Evolutionary conservation across 108 stramenopile genomes (phyloP).

Genomic region (Discostella stelligeroides): DNA sequence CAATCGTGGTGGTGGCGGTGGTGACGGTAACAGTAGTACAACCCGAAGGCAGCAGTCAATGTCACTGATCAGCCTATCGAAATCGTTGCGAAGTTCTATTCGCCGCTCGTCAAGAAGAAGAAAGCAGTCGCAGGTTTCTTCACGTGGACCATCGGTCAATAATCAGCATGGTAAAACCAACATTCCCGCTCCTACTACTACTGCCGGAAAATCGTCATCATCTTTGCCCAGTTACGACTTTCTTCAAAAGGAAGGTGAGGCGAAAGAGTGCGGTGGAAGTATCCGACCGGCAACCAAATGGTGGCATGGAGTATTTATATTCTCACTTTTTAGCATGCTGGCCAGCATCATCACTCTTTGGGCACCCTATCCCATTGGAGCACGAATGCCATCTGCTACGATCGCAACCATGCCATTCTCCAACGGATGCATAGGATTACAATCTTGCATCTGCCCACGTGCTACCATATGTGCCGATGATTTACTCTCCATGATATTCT

Average conservation of each 20-base stretch:
- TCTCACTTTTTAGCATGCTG: conserved; percentile 10
- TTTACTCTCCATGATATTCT: conserved; percentile 25
- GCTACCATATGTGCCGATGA: conserved; percentile 30
- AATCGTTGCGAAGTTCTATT: too few species aligned
- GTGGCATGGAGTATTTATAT: conserved; percentile 29
- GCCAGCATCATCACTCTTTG: conserved; percentile 19
- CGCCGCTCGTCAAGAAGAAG: too few species aligned
- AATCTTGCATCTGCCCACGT: conserved; percentile 28
- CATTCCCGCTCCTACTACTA: neutral
- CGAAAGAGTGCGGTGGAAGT: neutral
- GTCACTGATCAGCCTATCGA: too few species aligned
- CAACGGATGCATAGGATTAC: conserved; percentile 22
- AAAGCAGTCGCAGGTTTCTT: too few species aligned
- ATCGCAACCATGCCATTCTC: conserved; percentile 21
- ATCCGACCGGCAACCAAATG: conserved; percentile 1
- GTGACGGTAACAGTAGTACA: too few species aligned
- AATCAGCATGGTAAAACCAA: too few species aligned
- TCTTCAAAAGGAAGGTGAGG: conserved; percentile 1
- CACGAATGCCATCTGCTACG: conserved; percentile 18
- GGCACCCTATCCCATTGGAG: conserved; percentile 26
- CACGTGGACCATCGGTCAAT: too few species aligned
- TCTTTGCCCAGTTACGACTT: conserved; percentile 4
- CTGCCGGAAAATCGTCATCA: neutral
- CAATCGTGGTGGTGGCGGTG: too few species aligned
- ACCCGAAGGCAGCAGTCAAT: too few species aligned